A percentile compares a stretch with the other conserved stretches of the same genome.
These are phyloP conservation scores for Ramaria sp. DNA, from an alignment of 768 basidiomycete species.

Conservation along the genomic window DNA sequence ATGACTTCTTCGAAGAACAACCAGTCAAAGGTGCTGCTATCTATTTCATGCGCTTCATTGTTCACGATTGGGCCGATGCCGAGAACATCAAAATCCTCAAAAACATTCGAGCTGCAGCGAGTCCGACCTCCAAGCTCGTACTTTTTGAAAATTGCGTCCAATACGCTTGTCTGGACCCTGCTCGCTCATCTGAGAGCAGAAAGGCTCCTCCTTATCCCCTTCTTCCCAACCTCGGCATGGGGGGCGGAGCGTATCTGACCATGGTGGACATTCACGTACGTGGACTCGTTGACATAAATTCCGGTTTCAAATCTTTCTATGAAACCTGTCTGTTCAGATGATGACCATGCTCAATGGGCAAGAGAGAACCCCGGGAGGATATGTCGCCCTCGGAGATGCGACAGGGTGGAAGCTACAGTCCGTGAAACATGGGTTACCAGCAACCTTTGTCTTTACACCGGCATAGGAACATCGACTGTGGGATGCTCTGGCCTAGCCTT, in stretches of 20 bases:
- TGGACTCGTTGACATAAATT: conserved; percentile 29
- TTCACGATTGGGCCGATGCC: conserved; percentile 24
- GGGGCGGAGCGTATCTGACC: conserved; percentile 28
- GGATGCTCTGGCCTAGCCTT: too few relatives aligned
- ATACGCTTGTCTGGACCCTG: conserved; percentile 11
- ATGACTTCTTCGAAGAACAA: conserved; percentile 20
- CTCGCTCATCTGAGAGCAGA: not conserved
- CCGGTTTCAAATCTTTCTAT: not conserved
- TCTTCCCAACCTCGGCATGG: conserved; percentile 63
- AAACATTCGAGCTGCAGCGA: conserved; percentile 19
- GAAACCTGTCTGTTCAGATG: conserved; percentile 36
- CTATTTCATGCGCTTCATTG: conserved; percentile 21
- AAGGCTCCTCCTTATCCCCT: conserved; percentile 45
- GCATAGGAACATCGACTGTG: too few relatives aligned
- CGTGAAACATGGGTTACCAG: too few relatives aligned
- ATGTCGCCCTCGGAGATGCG: conserved; percentile 38
- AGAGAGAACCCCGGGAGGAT: conserved; percentile 59
- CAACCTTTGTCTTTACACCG: too few relatives aligned
- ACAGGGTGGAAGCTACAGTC: conserved; percentile 37
- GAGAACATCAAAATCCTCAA: conserved; percentile 16
- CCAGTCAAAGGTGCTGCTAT: conserved; percentile 17
- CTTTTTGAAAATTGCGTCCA: conserved; percentile 16
- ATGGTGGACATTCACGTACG: conserved; percentile 44
- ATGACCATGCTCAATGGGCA: conserved; percentile 57
- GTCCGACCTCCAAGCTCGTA: conserved; percentile 17